phyloP scores from a whole-genome alignment of 495 filamentous ascomycete genomes.

The Xylaria sp. region DNA sequence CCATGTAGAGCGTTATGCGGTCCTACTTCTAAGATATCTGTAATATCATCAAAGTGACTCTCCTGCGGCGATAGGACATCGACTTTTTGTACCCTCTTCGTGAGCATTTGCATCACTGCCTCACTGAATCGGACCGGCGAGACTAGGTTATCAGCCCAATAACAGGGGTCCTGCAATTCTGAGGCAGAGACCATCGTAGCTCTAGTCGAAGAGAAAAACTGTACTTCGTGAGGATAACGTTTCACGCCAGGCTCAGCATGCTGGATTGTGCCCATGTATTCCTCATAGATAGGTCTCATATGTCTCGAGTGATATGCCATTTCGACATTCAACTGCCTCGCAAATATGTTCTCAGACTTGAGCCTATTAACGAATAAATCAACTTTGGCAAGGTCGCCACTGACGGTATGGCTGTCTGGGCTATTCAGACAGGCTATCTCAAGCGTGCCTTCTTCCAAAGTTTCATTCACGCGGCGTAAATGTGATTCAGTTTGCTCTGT shows the following conservation, averaged over 20 bases:
- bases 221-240: slow-evolving; percentile 13
- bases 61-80: neutral
- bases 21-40: slow-evolving; percentile 29
- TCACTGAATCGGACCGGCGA: slow-evolving; percentile 49
- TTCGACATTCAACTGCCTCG: slow-evolving; percentile 36
- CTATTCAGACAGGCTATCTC: slow-evolving; percentile 55
- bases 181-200: slow-evolving; percentile 20
- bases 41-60: neutral
- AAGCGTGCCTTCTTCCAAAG: slow-evolving; percentile 22
- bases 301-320: slow-evolving; percentile 45
- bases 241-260: slow-evolving; percentile 9
- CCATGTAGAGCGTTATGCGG: slow-evolving; percentile 47
- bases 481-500: slow-evolving; percentile 24
- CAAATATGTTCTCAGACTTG: slow-evolving; percentile 30
- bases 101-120: slow-evolving; percentile 35
- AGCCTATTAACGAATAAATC: slow-evolving; percentile 22
- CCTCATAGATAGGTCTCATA: slow-evolving; percentile 39
- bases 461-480: slow-evolving; percentile 12
- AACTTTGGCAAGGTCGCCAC: slow-evolving; percentile 45
- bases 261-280: slow-evolving; percentile 29
- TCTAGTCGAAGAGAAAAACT: slow-evolving; percentile 40
- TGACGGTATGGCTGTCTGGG: slow-evolving; percentile 50
- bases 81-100: neutral
- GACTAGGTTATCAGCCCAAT: slow-evolving; percentile 52
- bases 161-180: slow-evolving; percentile 32